phyloP scores from a whole-genome alignment of 148 eudicot species.

The Rhododendron molle region DNA sequence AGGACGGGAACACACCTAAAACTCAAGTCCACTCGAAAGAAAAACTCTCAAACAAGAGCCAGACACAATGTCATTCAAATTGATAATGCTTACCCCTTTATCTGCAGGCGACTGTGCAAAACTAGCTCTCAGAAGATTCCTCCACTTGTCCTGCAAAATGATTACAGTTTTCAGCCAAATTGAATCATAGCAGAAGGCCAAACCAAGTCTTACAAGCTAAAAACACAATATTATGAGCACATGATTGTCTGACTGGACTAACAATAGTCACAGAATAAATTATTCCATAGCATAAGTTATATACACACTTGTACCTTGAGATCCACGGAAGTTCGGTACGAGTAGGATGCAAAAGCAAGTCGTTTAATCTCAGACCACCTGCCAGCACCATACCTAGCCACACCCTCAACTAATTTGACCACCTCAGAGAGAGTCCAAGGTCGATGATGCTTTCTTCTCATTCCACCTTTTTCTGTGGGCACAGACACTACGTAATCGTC shows the following conservation, averaged over 20 bases:
- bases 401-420: constrained; percentile 91
- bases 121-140: constrained; percentile 95
- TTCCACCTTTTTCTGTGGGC: constrained; percentile 62
- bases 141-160: constrained; percentile 88
- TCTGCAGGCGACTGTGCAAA: constrained; percentile 49
- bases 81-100: constrained; percentile 57
- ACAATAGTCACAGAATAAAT: background rate
- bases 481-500: constrained; percentile 40
- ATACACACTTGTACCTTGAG: constrained; percentile 56
- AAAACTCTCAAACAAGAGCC: background rate
- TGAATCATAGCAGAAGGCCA: background rate
- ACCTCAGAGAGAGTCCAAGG: constrained; percentile 91
- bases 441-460: constrained; percentile 95
- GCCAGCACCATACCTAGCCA: constrained; percentile 85
- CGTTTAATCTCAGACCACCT: constrained; percentile 98
- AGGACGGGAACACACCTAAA: background rate
- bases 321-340: constrained; percentile 95
- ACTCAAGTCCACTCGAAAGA: background rate
- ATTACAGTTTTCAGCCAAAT: constrained; percentile 12
- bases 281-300: background rate
- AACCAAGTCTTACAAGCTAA: background rate
- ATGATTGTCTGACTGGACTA: background rate
- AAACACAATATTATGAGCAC: background rate
- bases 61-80: background rate
- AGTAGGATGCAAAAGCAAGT: constrained; percentile 70